A percentile compares a stretch with the other conserved stretches of the same genome.
These are phyloP conservation scores for Trichoderma cornu-damae DNA, from an alignment of 2,329 filamentous ascomycete species.

Conservation along the genomic window DNA sequence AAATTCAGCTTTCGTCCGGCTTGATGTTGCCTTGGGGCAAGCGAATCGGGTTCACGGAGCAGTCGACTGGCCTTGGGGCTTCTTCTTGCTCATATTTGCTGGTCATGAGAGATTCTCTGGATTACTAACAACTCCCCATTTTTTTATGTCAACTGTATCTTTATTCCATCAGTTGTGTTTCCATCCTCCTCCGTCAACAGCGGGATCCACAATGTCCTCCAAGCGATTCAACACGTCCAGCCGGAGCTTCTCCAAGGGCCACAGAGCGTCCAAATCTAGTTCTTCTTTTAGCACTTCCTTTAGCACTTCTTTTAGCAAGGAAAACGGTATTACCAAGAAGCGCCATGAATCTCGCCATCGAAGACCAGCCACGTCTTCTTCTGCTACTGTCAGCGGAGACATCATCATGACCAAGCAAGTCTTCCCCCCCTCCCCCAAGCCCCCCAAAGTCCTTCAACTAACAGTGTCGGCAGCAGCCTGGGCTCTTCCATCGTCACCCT, in stretches of 20 bases:
- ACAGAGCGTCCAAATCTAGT: slow-evolving; percentile 45
- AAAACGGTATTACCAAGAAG: slow-evolving; percentile 49
- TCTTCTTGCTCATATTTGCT: slow-evolving; percentile 2
- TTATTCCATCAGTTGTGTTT: not conserved
- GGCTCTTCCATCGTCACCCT: slow-evolving; percentile 72
- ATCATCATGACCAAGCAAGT: slow-evolving; percentile 43
- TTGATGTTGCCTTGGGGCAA: slow-evolving; percentile 34
- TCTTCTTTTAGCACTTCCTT: slow-evolving; percentile 44
- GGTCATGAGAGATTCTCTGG: not conserved
- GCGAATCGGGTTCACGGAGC: slow-evolving; percentile 43
- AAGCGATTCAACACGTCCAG: slow-evolving; percentile 42
- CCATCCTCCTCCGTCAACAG: not conserved
- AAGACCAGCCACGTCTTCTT: slow-evolving; percentile 45
- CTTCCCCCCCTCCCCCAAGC: not conserved
- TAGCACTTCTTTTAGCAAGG: slow-evolving; percentile 31
- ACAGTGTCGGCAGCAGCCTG: slow-evolving; percentile 41
- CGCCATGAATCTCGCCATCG: slow-evolving; percentile 47
- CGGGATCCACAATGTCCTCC: slow-evolving; percentile 40
- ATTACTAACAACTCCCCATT: not conserved
- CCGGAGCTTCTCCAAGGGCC: slow-evolving; percentile 51
- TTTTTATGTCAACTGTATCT: not conserved
- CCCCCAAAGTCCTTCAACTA: not conserved
- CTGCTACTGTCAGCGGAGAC: slow-evolving; percentile 34
- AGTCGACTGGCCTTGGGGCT: slow-evolving; percentile 19
- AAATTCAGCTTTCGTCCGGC: slow-evolving; percentile 20